Evolutionary conservation across 768 basidiomycete genomes (phyloP), one percentile per base, ranked within the genome.

Genomic region (Leucocoprinus sp.): DNA sequence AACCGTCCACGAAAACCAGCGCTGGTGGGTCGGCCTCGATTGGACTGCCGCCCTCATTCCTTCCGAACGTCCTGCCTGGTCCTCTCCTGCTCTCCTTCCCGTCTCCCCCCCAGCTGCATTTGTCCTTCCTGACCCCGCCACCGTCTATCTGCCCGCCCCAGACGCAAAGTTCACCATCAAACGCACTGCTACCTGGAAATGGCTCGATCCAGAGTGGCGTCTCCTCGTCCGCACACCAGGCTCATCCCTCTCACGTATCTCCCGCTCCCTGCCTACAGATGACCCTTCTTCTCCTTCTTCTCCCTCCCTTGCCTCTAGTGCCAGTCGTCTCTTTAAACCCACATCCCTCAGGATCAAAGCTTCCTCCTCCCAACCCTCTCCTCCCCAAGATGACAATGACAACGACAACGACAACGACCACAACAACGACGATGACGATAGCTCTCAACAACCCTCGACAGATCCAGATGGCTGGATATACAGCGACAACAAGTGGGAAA

Each of bases 11-110:
- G 92, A 96, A 62, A 95, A 95, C 63, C 92, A 96, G 64, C 75
- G 93, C 5, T 95, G 93, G 93, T 97, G 93, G 93, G 80, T 97
- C 78, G 92, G 87, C 9, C 75, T 97, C 35, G 93, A 96, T 64
- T 97, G 89, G 89, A 95, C 93, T 1, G 85, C 88, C 2, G 91
- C 92, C 0, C 75, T 97, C 6, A 75, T 96, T 12, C 93, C 93
- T 0, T 76, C 76, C 14, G 93, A 97, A 57, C 81, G 92, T 4
- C 90, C 93, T 0, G 86, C 88, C 1, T 97, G 92, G 93, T 90
- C 68, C 63, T 74, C 73, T 17, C 66, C 64, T 22, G 60, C 64
- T 45, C 78, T 74, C 53, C 68, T 69, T 54, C 75, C 86, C 38
- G 69, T 89, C 35, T 71, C 81, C 8, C 80, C 87, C 2, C 83